These are phyloP conservation scores for Cordyceps cateniannulata DNA, from an alignment of 2,329 filamentous ascomycete genomes.

Conservation along the genomic window DNA sequence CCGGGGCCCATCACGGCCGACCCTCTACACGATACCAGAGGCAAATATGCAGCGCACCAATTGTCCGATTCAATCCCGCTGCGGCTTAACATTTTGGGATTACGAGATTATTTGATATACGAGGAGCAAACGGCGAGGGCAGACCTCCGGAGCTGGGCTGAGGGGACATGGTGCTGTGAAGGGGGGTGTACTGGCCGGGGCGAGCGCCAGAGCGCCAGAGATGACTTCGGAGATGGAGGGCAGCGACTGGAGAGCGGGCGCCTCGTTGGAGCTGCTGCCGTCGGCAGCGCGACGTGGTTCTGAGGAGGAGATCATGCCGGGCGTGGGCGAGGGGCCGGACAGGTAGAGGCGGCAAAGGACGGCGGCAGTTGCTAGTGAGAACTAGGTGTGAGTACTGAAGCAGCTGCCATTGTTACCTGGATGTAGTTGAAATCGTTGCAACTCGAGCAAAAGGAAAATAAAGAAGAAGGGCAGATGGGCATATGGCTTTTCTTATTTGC, in stretches of 20 bases:
- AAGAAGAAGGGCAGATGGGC: too few relatives aligned
- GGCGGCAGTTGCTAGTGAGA: conserved; percentile 26
- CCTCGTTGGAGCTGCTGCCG: conserved; percentile 40
- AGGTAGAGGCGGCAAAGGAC: conserved; percentile 21
- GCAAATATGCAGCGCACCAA: too few relatives aligned
- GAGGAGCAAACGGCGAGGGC: conserved; percentile 43
- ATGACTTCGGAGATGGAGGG: conserved; percentile 64
- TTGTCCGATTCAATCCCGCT: too few relatives aligned
- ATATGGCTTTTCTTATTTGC: too few relatives aligned
- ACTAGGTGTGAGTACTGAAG: conserved; percentile 30
- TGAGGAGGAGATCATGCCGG: conserved; percentile 58
- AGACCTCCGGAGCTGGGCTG: conserved; percentile 24
- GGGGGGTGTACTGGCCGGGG: conserved; percentile 51
- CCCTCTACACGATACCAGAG: too few relatives aligned
- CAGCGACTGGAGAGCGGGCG: conserved; percentile 55
- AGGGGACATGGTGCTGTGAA: not conserved
- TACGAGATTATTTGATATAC: too few relatives aligned
- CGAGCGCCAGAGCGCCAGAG: conserved; percentile 55
- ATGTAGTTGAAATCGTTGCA: too few relatives aligned
- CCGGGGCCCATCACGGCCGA: too few relatives aligned
- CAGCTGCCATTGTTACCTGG: conserved; percentile 36
- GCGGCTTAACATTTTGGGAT: too few relatives aligned
- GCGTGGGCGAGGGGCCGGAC: conserved; percentile 32
- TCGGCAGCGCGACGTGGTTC: conserved; percentile 61
- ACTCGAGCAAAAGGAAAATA: too few relatives aligned